These are phyloP conservation scores for Metschnikowia kofuensis DNA, from an alignment of 805 yeast genomes.

Conservation along the genomic window DNA sequence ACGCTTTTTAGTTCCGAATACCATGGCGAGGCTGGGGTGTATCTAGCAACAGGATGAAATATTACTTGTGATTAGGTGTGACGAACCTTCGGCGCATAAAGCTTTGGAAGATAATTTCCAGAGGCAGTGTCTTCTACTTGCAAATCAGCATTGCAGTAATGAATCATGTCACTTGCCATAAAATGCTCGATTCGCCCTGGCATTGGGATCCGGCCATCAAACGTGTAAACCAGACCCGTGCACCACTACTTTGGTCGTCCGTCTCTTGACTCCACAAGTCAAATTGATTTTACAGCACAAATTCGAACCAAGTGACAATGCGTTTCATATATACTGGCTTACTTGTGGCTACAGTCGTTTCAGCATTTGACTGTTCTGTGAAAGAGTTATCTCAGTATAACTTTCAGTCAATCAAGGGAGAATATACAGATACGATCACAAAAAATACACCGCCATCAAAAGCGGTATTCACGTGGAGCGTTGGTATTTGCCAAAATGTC, in stretches of 20 bases:
- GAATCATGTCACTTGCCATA: too few species aligned
- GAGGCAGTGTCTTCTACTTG: neutral
- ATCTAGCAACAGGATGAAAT: too few species aligned
- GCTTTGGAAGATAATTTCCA: neutral
- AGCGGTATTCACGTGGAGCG: constrained; percentile 60
- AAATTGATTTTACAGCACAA: neutral
- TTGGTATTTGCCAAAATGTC: constrained; percentile 62
- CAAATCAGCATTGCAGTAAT: too few species aligned
- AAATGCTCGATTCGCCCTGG: neutral
- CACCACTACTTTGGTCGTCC: neutral
- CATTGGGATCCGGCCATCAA: too few species aligned
- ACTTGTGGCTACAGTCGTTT: constrained; percentile 7
- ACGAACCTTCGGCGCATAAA: too few species aligned
- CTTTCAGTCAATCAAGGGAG: constrained; percentile 48
- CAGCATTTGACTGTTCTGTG: constrained; percentile 34
- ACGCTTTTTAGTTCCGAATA: too few species aligned
- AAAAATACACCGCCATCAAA: constrained; percentile 77
- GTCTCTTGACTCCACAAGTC: too few species aligned
- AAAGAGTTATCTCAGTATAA: constrained; percentile 39
- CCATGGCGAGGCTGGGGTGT: too few species aligned
- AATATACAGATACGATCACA: constrained; percentile 38
- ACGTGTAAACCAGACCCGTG: neutral
- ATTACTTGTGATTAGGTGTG: too few species aligned
- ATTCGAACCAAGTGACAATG: constrained; percentile 23
- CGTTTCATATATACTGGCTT: constrained; percentile 32